Percentiles rank a stretch among this genome's conserved stretches.
Conservation (phyloP, 176 grass and related monocot species). For the Pharus latifolius region DNA sequence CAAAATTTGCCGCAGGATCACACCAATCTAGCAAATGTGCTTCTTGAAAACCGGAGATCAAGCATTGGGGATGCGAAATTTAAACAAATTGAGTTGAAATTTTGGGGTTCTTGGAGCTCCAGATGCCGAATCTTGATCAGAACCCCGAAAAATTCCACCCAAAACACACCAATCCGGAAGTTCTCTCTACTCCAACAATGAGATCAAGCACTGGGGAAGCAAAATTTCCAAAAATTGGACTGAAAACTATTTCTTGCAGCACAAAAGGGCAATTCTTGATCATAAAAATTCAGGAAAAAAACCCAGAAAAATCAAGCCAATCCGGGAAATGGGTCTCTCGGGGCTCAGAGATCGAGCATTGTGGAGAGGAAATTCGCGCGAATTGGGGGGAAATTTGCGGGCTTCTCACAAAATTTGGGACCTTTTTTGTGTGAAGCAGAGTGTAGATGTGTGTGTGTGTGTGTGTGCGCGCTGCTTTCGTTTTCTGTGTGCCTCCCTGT, state of each 20-base stretch:
- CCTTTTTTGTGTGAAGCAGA: not conserved
- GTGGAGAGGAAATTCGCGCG: not conserved
- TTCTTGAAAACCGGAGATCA: constrained; percentile 11
- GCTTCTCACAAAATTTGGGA: not conserved
- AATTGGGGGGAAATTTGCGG: not conserved
- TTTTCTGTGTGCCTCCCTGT: constrained; percentile 20
- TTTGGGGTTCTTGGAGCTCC: not conserved
- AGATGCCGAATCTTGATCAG: not conserved
- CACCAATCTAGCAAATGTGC: not conserved
- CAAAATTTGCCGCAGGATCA: not conserved
- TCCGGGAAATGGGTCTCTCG: not conserved
- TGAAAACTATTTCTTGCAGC: not conserved
- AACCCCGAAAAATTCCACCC: not conserved
- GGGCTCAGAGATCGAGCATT: not conserved
- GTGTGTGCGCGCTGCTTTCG: constrained; percentile 8
- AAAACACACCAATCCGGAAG: not conserved
- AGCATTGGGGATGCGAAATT: constrained; percentile 6
- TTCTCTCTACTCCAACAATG: not conserved
- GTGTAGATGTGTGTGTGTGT: not conserved
- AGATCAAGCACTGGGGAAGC: not conserved
- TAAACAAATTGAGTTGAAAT: not conserved
- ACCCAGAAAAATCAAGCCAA: not conserved
- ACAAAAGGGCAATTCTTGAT: not conserved
- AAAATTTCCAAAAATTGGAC: not conserved
- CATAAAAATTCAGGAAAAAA: not conserved